Conservation (phyloP, 1,284 basidiomycete genomes). For the Pholiota adiposa region DNA sequence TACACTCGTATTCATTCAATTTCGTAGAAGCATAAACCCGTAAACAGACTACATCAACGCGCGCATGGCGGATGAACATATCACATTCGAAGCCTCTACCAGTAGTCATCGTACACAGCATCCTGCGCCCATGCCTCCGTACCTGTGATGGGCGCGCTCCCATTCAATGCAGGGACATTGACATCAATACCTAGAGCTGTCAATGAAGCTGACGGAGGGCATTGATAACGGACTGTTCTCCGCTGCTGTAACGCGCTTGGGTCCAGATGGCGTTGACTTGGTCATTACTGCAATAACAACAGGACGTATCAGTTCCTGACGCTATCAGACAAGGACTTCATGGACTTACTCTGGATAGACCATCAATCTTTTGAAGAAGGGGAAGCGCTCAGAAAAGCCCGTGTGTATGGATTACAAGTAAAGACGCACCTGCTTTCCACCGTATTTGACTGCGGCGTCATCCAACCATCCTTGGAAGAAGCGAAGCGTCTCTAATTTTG, state of each 20-base stretch:
- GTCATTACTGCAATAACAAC: slow-evolving; percentile 6
- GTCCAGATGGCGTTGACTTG: slow-evolving; percentile 18
- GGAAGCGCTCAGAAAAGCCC: background rate
- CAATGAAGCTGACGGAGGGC: slow-evolving; percentile 1
- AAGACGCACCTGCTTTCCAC: slow-evolving; percentile 33
- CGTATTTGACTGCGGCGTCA: slow-evolving; percentile 36
- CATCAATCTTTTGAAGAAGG: slow-evolving; percentile 13
- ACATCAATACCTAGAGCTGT: background rate
- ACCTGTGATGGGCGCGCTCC: slow-evolving; percentile 7
- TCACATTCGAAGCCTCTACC: slow-evolving; percentile 11
- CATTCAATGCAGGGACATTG: background rate
- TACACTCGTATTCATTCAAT: slow-evolving; percentile 42
- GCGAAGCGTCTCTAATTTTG: slow-evolving; percentile 27
- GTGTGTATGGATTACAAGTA: slow-evolving; percentile 7
- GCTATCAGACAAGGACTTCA: background rate
- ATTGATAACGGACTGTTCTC: slow-evolving; percentile 4
- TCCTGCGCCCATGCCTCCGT: slow-evolving; percentile 22
- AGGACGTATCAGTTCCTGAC: background rate
- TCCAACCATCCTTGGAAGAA: slow-evolving; percentile 39
- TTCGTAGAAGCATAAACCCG: slow-evolving; percentile 40
- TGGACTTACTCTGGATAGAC: slow-evolving; percentile 19
- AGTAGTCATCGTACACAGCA: slow-evolving; percentile 23
- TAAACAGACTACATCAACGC: too few species aligned
- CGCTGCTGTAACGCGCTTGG: slow-evolving; percentile 9
- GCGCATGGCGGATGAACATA: too few species aligned